phyloP scores from a whole-genome alignment of 129 eudicot genomes.

The Daucus carota region DH1_v3.0 NC_030389.2:2081001-2081500 shows the following conservation, averaged over 20 bases:
- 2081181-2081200: slow-evolving; percentile 66
- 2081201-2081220: slow-evolving; percentile 75
- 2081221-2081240: slow-evolving; percentile 48
- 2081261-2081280: slow-evolving; percentile 35
- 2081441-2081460: slow-evolving; percentile 38
- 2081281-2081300: slow-evolving; percentile 18
- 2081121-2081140: slow-evolving; percentile 77
- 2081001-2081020: slow-evolving; percentile 57
- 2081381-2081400: slow-evolving; percentile 68
- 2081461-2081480: slow-evolving; percentile 46
- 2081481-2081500: slow-evolving; percentile 67
- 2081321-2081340: slow-evolving; percentile 51
- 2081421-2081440: slow-evolving; percentile 48
- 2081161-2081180: slow-evolving; percentile 77
- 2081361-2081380: slow-evolving; percentile 55
- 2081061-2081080: slow-evolving; percentile 49
- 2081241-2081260: slow-evolving; percentile 45
- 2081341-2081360: slow-evolving; percentile 38
- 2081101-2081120: slow-evolving; percentile 39
- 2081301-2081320: slow-evolving; percentile 24
- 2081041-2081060: slow-evolving; percentile 52
- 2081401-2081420: slow-evolving; percentile 57
- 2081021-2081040: slow-evolving; percentile 47
- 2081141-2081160: slow-evolving; percentile 54
- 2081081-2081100: slow-evolving; percentile 55